These are phyloP conservation scores for Chrysanthemum seticuspe DNA, from an alignment of 129 eudicot genomes.

Conservation along the genomic window DNA sequence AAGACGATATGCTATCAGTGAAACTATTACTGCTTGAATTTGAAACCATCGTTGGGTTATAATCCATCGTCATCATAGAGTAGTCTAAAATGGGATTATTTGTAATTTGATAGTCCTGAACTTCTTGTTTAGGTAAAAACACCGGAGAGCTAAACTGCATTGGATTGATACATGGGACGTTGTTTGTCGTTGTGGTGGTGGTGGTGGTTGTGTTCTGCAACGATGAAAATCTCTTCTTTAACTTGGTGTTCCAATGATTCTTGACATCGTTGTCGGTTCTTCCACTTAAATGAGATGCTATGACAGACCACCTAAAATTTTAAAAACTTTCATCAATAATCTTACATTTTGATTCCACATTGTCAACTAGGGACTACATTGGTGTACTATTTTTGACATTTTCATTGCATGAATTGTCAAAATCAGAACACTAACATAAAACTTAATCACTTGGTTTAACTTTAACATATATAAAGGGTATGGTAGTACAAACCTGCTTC, in stretches of 20 bases:
- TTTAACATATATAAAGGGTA: neutral
- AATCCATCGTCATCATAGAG: neutral
- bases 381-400: neutral
- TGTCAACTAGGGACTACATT: neutral
- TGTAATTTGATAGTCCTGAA: constrained; percentile 1
- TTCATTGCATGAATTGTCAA: neutral
- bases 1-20: constrained; percentile 6
- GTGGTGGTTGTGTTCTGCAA: constrained; percentile 10
- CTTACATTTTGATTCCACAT: neutral
- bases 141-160: constrained; percentile 1
- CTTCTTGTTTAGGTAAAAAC: constrained; percentile 25
- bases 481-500: constrained; percentile 55
- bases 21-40: constrained; percentile 5
- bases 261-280: constrained; percentile 85
- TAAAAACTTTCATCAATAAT: neutral
- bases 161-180: neutral
- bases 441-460: neutral
- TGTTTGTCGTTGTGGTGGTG: neutral
- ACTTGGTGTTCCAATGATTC: constrained; percentile 80
- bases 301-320: constrained; percentile 65
- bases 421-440: neutral
- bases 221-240: constrained; percentile 54
- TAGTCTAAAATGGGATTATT: constrained; percentile 12
- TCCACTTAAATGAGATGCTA: constrained; percentile 70
- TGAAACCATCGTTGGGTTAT: constrained; percentile 7